Conservation (phyloP, 495 filamentous ascomycete genomes). For the Margaritispora aquatica region DNA sequence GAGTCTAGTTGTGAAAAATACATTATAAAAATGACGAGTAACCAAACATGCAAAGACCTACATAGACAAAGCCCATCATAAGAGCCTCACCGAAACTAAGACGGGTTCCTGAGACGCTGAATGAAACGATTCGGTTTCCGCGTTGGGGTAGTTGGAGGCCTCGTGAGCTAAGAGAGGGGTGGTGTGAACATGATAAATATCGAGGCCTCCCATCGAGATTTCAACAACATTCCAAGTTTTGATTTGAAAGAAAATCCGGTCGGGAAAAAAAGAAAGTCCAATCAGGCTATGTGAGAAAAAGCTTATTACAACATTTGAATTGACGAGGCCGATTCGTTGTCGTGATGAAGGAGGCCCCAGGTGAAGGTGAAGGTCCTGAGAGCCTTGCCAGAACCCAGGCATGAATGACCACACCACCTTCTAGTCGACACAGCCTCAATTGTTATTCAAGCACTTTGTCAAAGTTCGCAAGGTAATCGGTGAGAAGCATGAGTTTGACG, state of each 20-base stretch:
- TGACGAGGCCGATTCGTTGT: neutral
- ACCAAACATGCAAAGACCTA: neutral
- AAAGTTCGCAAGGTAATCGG: too few species aligned
- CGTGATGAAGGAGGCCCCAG: neutral
- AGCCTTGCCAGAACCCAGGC: neutral
- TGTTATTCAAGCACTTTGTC: too few species aligned
- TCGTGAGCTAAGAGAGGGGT: neutral
- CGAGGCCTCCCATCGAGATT: neutral
- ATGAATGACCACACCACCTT: neutral
- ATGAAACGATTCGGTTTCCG: neutral
- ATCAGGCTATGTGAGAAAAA: neutral
- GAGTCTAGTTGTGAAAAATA: neutral
- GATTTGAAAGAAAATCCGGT: neutral
- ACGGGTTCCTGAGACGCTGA: neutral
- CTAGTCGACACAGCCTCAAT: neutral
- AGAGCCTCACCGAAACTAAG: neutral
- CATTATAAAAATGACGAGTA: neutral
- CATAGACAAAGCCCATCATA: neutral
- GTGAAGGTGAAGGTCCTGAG: neutral
- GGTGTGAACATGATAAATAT: neutral
- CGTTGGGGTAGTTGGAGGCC: neutral
- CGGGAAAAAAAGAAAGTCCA: neutral
- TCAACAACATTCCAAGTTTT: neutral
- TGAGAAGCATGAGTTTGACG: too few species aligned
- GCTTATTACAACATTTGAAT: neutral